Evolutionary conservation across 768 basidiomycete genomes (phyloP).

Genomic region (Trametes sanguinea): DNA sequence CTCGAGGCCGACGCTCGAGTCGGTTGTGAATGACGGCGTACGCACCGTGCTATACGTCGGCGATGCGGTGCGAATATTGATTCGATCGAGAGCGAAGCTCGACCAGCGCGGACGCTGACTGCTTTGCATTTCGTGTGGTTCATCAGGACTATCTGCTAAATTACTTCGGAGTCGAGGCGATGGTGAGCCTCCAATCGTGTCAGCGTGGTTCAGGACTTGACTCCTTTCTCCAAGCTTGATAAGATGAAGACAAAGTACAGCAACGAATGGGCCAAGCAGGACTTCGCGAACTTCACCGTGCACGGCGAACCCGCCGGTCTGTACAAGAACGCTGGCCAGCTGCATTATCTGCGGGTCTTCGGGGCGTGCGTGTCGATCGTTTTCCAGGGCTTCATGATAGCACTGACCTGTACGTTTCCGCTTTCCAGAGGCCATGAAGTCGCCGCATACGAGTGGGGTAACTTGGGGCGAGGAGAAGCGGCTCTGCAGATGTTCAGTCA

Average conservation of each 20-base stretch:
- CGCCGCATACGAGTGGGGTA: conserved; percentile 29
- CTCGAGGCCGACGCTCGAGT: conserved; percentile 49
- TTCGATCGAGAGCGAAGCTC: not conserved
- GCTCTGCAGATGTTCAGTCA: conserved; percentile 35
- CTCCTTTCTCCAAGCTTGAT: conserved; percentile 36
- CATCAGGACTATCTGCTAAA: conserved; percentile 51
- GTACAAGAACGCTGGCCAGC: conserved; percentile 59
- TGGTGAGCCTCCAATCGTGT: conserved; percentile 39
- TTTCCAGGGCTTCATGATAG: not conserved
- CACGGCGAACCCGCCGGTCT: conserved; percentile 49
- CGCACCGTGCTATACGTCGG: conserved; percentile 54
- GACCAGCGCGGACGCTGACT: not conserved
- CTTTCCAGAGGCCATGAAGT: conserved; percentile 30
- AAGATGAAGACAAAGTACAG: conserved; percentile 49
- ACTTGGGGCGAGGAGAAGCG: conserved; percentile 24
- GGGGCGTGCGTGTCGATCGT: conserved; percentile 22
- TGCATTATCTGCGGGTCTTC: conserved; percentile 54
- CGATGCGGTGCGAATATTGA: conserved; percentile 44
- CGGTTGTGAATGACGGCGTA: conserved; percentile 58
- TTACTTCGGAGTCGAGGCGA: conserved; percentile 55
- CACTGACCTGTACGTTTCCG: not conserved
- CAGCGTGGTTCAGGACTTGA: not conserved
- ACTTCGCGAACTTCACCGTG: conserved; percentile 51
- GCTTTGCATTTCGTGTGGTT: not conserved
- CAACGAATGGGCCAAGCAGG: conserved; percentile 42